Percentiles rank a stretch among this genome's conserved stretches.
Conservation (phyloP, 306 rosid species). For the Sindora glabra region DNA sequence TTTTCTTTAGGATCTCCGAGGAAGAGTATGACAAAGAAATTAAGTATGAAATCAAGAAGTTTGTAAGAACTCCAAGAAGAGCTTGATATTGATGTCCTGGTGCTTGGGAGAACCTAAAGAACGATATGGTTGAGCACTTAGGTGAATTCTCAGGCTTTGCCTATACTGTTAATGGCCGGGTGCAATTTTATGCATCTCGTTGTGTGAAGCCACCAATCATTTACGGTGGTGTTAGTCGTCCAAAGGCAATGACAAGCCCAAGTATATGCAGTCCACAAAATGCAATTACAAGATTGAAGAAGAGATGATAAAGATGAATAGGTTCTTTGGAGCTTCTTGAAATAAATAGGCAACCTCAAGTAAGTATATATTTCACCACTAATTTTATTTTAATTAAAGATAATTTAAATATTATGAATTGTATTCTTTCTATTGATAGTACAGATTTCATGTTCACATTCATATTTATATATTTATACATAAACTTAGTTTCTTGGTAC, state of each 20-base stretch:
- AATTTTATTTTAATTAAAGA: too few relatives aligned
- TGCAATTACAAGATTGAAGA: too few relatives aligned
- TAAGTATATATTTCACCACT: too few relatives aligned
- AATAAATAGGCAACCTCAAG: too few relatives aligned
- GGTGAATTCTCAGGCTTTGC: conserved; percentile 85
- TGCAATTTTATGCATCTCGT: conserved; percentile 88
- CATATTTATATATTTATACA: too few relatives aligned
- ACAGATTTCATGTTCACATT: too few relatives aligned
- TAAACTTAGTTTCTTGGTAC: too few relatives aligned
- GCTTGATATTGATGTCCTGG: conserved; percentile 85
- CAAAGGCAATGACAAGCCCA: conserved; percentile 87
- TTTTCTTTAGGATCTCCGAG: conserved; percentile 57
- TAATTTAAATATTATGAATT: too few relatives aligned
- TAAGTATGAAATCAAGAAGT: conserved; percentile 65
- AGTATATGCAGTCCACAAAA: too few relatives aligned
- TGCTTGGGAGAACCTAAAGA: conserved; percentile 84
- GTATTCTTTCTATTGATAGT: too few relatives aligned
- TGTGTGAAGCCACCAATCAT: conserved; percentile 96
- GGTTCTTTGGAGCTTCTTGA: too few relatives aligned
- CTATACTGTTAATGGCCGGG: conserved; percentile 81
- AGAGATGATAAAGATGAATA: too few relatives aligned
- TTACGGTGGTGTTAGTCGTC: conserved; percentile 89
- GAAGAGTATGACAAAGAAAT: conserved; percentile 63
- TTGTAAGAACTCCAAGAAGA: conserved; percentile 73
- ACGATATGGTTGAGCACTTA: conserved; percentile 89